phyloP scores from a whole-genome alignment of 495 filamentous ascomycete genomes.

The Penicillium pancosmium region DNA sequence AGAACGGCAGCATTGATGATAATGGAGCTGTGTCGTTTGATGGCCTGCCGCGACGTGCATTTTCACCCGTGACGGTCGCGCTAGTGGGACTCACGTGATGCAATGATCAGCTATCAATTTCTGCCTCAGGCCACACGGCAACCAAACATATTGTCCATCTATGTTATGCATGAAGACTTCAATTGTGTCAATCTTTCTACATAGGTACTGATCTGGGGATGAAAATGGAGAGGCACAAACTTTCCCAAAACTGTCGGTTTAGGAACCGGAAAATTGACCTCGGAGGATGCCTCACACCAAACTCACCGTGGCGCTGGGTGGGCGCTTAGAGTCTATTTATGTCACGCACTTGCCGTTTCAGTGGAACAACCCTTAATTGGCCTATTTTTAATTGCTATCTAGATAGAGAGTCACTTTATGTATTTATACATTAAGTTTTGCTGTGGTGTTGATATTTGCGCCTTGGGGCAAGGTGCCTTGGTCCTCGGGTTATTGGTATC shows the following conservation, averaged over 20 bases:
- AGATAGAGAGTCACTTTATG: not conserved
- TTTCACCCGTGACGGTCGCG: slow-evolving; percentile 26
- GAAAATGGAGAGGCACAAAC: too few species aligned
- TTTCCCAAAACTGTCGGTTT: too few species aligned
- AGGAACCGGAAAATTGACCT: not conserved
- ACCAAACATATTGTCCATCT: not conserved
- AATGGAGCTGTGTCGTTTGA: slow-evolving; percentile 22
- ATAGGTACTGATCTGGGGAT: too few species aligned
- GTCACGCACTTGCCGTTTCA: slow-evolving; percentile 25
- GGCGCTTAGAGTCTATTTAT: slow-evolving; percentile 31
- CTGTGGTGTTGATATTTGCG: not conserved
- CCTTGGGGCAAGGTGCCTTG: not conserved
- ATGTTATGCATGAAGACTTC: not conserved
- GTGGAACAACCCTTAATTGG: not conserved
- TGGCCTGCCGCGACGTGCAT: slow-evolving; percentile 25
- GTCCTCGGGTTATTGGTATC: too few species aligned
- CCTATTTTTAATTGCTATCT: not conserved
- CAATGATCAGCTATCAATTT: slow-evolving; percentile 4
- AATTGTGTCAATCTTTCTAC: too few species aligned
- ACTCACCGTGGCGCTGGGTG: slow-evolving; percentile 14
- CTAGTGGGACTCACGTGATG: slow-evolving; percentile 13
- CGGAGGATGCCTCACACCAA: slow-evolving; percentile 1
- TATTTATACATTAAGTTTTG: not conserved
- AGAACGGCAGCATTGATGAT: slow-evolving; percentile 34
- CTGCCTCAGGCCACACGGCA: not conserved